A percentile compares a stretch with the other conserved stretches of the same genome.
Conservation (phyloP, 768 basidiomycete species). For the Hemileccinum impolitum region DNA sequence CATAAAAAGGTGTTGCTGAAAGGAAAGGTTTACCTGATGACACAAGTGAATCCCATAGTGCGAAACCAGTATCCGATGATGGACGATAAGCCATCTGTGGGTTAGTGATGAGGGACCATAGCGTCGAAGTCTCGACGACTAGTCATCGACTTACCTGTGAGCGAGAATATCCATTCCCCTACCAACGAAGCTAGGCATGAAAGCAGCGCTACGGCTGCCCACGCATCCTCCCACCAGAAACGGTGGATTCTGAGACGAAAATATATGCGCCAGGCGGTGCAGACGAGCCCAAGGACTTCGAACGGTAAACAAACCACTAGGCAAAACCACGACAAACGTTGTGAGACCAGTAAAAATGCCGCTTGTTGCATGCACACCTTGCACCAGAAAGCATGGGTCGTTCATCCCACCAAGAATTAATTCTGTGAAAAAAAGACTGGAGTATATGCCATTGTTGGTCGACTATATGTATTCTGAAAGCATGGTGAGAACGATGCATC, state of each 20-base stretch:
- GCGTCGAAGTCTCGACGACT: neutral
- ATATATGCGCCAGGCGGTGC: constrained; percentile 10
- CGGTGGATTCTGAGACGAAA: constrained; percentile 14
- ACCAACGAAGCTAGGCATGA: constrained; percentile 3
- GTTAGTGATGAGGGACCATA: too few species aligned
- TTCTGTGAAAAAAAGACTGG: neutral
- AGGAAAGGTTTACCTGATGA: neutral
- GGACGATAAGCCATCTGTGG: neutral
- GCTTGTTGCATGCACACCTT: neutral
- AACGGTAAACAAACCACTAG: neutral
- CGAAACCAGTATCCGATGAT: constrained; percentile 6
- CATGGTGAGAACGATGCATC: neutral
- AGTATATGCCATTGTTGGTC: neutral
- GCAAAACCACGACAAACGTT: neutral
- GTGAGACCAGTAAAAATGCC: neutral
- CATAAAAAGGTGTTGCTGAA: neutral
- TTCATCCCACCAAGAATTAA: neutral
- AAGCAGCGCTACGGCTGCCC: constrained; percentile 9
- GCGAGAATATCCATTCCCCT: constrained; percentile 6
- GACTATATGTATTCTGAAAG: neutral
- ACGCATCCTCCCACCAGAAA: constrained; percentile 21
- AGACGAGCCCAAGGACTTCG: constrained; percentile 4
- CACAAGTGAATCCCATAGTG: constrained; percentile 1
- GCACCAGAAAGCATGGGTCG: neutral
- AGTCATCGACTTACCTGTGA: constrained; percentile 1